phyloP scores from a whole-genome alignment of 768 basidiomycete species.

The Russula sp. region DNA sequence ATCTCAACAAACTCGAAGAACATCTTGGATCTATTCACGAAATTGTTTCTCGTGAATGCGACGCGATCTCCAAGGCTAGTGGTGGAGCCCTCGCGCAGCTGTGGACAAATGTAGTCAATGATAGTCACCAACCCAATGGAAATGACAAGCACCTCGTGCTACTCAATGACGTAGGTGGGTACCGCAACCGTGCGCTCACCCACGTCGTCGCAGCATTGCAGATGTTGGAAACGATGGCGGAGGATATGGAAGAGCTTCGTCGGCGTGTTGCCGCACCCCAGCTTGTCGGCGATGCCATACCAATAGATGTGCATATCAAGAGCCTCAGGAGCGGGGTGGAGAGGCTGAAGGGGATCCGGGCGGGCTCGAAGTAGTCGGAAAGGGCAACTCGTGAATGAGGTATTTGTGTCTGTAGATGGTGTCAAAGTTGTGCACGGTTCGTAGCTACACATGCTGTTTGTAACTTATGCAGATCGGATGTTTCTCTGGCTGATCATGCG shows the following conservation, averaged over 20 bases:
- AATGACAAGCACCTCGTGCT: constrained; percentile 48
- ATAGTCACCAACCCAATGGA: constrained; percentile 42
- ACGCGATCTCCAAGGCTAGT: constrained; percentile 37
- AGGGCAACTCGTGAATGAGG: constrained; percentile 33
- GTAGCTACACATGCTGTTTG: background rate
- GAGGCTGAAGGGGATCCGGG: constrained; percentile 52
- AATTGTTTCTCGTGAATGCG: constrained; percentile 53
- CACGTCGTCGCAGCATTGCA: constrained; percentile 65
- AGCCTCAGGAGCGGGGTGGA: constrained; percentile 62
- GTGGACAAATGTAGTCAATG: constrained; percentile 67
- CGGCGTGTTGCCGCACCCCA: constrained; percentile 66
- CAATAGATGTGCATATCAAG: constrained; percentile 69
- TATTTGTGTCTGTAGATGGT: background rate
- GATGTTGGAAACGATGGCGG: constrained; percentile 55
- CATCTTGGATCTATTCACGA: constrained; percentile 52
- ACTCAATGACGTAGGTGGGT: constrained; percentile 48
- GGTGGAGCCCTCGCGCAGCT: constrained; percentile 45
- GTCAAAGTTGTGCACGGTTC: background rate
- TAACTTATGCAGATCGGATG: no score
- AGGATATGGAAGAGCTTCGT: constrained; percentile 71
- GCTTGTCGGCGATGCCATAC: constrained; percentile 51
- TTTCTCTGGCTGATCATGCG: no score
- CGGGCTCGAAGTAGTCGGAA: constrained; percentile 44
- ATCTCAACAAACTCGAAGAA: constrained; percentile 59
- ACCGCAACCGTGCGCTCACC: constrained; percentile 53